phyloP scores from a whole-genome alignment of 2,329 filamentous ascomycete species.

The Hyphodiscus sp. region DNA sequence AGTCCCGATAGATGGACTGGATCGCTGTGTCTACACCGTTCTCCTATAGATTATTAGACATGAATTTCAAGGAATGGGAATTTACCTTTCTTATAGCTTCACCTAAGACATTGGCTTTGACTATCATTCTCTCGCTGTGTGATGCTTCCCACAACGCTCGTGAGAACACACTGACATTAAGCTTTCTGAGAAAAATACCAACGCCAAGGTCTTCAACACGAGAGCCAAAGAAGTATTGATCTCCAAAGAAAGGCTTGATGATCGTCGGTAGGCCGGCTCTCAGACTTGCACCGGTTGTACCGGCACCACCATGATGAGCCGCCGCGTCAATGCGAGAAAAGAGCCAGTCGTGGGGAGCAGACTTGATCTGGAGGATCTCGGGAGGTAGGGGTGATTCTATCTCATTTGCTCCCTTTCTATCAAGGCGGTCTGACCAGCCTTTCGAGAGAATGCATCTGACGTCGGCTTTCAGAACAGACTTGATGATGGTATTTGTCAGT shows the following conservation, averaged over 20 bases:
- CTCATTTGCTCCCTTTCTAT: slow-evolving; percentile 47
- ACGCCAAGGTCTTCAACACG: slow-evolving; percentile 91
- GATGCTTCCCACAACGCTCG: slow-evolving; percentile 87
- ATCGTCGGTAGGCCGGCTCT: slow-evolving; percentile 89
- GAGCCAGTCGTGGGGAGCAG: slow-evolving; percentile 93
- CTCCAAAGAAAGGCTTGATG: slow-evolving; percentile 93
- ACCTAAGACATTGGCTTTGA: slow-evolving; percentile 74
- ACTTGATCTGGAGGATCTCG: slow-evolving; percentile 82
- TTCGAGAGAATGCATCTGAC: slow-evolving; percentile 93
- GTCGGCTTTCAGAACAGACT: slow-evolving; percentile 83
- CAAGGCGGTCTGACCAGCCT: slow-evolving; percentile 87
- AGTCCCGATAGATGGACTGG: slow-evolving; percentile 86
- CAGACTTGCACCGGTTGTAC: slow-evolving; percentile 89
- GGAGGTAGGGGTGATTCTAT: slow-evolving; percentile 61
- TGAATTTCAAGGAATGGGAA: slow-evolving; percentile 11
- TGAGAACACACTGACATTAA: slow-evolving; percentile 81
- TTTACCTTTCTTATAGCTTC: slow-evolving; percentile 80
- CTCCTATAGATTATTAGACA: slow-evolving; percentile 51
- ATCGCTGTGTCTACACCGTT: slow-evolving; percentile 86
- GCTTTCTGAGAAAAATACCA: slow-evolving; percentile 79
- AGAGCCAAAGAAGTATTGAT: slow-evolving; percentile 92
- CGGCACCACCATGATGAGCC: slow-evolving; percentile 89
- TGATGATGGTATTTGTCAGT: slow-evolving; percentile 87
- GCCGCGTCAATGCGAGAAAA: slow-evolving; percentile 91
- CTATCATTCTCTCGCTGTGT: slow-evolving; percentile 84